Evolutionary conservation across 108 stramenopile genomes (phyloP), one percentile per base, ranked within the genome.

Genomic region (Pseudonitzschia delicatissima): DNA sequence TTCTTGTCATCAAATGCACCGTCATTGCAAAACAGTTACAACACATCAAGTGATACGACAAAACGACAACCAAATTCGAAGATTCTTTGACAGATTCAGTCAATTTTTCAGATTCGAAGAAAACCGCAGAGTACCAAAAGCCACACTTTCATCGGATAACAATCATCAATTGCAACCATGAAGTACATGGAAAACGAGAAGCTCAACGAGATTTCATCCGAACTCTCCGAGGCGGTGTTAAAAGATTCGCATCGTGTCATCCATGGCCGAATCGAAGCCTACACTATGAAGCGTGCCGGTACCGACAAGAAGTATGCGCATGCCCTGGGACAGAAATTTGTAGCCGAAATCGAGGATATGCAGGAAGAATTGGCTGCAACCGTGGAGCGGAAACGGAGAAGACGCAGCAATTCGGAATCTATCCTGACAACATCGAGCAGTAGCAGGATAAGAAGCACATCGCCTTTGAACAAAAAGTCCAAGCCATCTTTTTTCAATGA

Each of bases 231-330:
- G 37, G 86, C 77, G 2, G 52, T 73, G 8, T 64, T 86, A 12
- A 51, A 72, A 32, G 45, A 57, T 32, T 83, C 82, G 5, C 77
- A 80, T 12, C 82, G 92, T 9, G 76, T 86, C 23, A 87, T 93
- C n/a, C 82, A 93, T 49, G 92, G 92, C 1, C 69, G 87, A 21
- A 76, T 93, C 33, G 92, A 93, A 75, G 92, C 89, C 31, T 93
- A 82, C 77, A 83, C 86, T 2, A 91, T 88, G 86, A 93, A 93
- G 68, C 71, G 92, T 18, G 92, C 83, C 0, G 85, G 87, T 1
- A 80, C 64, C 26, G 92, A 93, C 62, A 93, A 93, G 72, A 93
- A 89, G 68, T 89, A 82, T 48, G 92, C 92, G 5, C 69, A 80
- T 59, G 82, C 79, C 27, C 69, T 93, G 61, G 87, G 87, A 4